Base-by-base conservation (phyloP, 169 alveolate genomes). In the Haemoproteus tartakovskyi region DNA sequence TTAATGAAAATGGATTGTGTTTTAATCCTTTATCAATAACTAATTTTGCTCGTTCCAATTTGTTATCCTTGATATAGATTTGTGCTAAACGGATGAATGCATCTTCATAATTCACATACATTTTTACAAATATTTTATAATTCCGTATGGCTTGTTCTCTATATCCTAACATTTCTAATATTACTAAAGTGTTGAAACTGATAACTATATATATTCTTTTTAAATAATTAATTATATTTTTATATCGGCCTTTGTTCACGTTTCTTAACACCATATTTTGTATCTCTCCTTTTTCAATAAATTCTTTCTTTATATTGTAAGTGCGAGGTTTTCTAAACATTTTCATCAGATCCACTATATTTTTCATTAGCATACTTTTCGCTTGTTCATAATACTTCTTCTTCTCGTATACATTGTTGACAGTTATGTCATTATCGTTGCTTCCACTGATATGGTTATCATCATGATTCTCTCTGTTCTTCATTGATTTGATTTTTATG, bases 51-150 rank as follows among this genome's bases (percentile, higher is more conserved):
- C 46, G 54, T 6, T 60, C 24, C 14, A 30, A 50, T 16, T 74
- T 74, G 21, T 56, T 48, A 47, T 56, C 40, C 19, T 59, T 47
- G 18, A 74, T 74, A 24, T 74, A 74, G 4, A 57, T 60, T 19
- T 54, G 54, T 41, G 84, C 74, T 26, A 74, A 24, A 26, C 84
- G 54, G 14, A 74, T 18, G 38, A 41, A 74, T 16, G 84, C 60
- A 0, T 62, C 18, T 43, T 74, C 84, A 26, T 74, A 74, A 22
- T 60, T 54, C 14, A 30, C 24, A 45, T 74, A 74, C 38, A 74
- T 26, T 24, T 74, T 11, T 19, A 78, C 46, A 26, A 22, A 74
- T 30, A 74, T 19, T 56, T 74, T 74, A 40, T 74, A 74, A 2
- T 48, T 74, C 27, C 47, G 46, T 2, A 50, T 74, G 19, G 78